Conservation (phyloP, 2,329 filamentous ascomycete species). For the Cladophialophora bantiana region DNA sequence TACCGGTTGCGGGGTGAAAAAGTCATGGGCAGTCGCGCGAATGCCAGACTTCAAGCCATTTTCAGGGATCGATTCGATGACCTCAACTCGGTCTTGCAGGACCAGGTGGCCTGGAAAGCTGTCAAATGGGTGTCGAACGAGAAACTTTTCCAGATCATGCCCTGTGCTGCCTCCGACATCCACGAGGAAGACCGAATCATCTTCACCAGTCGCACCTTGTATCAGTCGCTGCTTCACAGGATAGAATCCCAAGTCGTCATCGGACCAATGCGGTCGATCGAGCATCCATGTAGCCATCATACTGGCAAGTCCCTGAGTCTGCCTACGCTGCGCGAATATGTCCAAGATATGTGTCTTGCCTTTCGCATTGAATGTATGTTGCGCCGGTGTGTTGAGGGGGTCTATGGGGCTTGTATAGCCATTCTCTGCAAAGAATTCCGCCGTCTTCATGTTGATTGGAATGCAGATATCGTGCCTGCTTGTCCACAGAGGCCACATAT, state of each 20-base stretch:
- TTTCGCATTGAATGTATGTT: constrained; percentile 32
- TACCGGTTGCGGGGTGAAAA: constrained; percentile 40
- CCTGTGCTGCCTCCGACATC: constrained; percentile 40
- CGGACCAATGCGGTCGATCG: constrained; percentile 45
- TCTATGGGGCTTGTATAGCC: constrained; percentile 22
- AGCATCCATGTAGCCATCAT: constrained; percentile 41
- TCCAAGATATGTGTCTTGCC: constrained; percentile 35
- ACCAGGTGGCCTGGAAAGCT: constrained; percentile 37
- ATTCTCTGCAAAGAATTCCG: constrained; percentile 35
- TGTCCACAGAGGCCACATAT: not conserved
- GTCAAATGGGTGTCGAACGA: constrained; percentile 16
- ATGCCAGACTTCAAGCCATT: constrained; percentile 32
- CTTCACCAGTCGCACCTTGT: constrained; percentile 31
- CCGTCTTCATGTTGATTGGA: constrained; percentile 30
- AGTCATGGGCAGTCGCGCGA: constrained; percentile 36
- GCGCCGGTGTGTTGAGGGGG: constrained; percentile 36
- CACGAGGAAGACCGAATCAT: constrained; percentile 42
- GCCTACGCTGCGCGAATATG: constrained; percentile 31
- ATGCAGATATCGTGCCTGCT: constrained; percentile 20
- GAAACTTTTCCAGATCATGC: constrained; percentile 38
- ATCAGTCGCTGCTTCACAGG: constrained; percentile 39
- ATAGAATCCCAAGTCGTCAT: constrained; percentile 42
- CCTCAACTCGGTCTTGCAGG: constrained; percentile 39
- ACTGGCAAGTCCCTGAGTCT: constrained; percentile 37
- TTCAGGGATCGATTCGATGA: constrained; percentile 34